A percentile compares a stretch with the other conserved stretches of the same genome.
phyloP scores from a whole-genome alignment of 257 asterid genomes.

The Verbascum thapsus region DNA sequence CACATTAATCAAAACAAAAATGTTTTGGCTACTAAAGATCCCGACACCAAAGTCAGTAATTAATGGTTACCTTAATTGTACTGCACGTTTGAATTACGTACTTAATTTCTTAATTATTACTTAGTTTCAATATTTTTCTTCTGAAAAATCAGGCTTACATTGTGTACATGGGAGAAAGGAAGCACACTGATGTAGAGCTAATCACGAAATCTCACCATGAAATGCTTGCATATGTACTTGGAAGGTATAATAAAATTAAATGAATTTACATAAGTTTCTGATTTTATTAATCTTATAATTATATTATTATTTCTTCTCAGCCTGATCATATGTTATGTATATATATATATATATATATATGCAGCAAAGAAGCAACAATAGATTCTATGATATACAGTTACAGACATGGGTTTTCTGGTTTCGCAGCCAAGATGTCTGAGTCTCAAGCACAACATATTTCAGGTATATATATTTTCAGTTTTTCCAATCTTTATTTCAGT shows the following conservation, averaged over 20 bases:
- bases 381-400: conserved; percentile 45
- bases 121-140: too few relatives aligned
- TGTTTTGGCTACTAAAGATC: too few relatives aligned
- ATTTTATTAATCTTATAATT: neutral
- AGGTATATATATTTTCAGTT: too few relatives aligned
- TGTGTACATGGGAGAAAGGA: conserved; percentile 45
- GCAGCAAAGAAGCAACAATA: conserved; percentile 37
- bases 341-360: neutral
- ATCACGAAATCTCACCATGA: conserved; percentile 40
- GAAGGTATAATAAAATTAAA: conserved; percentile 29
- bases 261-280: neutral
- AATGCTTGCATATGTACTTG: conserved; percentile 40
- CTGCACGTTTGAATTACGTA: too few relatives aligned
- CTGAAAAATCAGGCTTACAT: conserved; percentile 29
- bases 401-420: conserved; percentile 49
- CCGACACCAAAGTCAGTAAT: too few relatives aligned
- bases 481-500: too few relatives aligned
- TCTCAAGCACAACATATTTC: conserved; percentile 40
- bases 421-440: conserved; percentile 44
- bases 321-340: neutral
- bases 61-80: too few relatives aligned
- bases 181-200: conserved; percentile 35
- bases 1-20: too few relatives aligned
- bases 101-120: too few relatives aligned
- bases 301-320: too few relatives aligned